phyloP scores from a whole-genome alignment of 208 protist genomes.

The Phytomonas francai region DNA sequence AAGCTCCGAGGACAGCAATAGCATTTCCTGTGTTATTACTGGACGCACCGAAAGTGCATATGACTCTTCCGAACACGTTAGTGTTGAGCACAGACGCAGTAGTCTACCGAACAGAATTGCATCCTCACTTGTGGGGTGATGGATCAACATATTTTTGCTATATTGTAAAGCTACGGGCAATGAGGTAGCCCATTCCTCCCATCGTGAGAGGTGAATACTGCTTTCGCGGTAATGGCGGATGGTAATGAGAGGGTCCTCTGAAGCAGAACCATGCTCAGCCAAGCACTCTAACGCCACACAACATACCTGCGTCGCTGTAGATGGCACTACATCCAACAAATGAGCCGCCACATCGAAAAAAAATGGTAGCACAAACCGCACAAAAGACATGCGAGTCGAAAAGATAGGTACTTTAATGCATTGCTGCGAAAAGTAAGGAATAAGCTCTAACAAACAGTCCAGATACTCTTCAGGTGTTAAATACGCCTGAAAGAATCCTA shows the following conservation, averaged over 20 bases:
- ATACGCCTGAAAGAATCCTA: constrained; percentile 35
- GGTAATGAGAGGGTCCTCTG: constrained; percentile 15
- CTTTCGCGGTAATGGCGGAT: constrained; percentile 40
- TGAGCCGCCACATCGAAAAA: constrained; percentile 45
- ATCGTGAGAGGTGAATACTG: constrained; percentile 42
- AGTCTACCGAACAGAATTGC: constrained; percentile 26
- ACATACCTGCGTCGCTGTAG: constrained; percentile 48
- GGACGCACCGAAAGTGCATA: constrained; percentile 14
- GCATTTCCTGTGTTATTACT: neutral
- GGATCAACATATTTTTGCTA: constrained; percentile 33
- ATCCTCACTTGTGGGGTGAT: constrained; percentile 25
- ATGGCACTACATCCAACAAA: constrained; percentile 14
- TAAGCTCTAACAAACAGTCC: constrained; percentile 68
- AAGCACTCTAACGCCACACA: constrained; percentile 50
- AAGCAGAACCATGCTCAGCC: constrained; percentile 15
- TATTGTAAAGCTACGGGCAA: constrained; percentile 35
- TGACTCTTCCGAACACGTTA: constrained; percentile 42
- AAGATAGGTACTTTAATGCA: constrained; percentile 34
- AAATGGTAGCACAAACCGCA: constrained; percentile 46
- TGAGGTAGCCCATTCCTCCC: constrained; percentile 41
- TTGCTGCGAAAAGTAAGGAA: constrained; percentile 61
- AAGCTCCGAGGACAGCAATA: constrained; percentile 21
- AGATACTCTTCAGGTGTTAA: constrained; percentile 47
- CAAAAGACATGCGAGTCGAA: constrained; percentile 33
- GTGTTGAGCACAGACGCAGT: constrained; percentile 47